A percentile compares a stretch with the other conserved stretches of the same genome.
Conservation (phyloP, 2,329 filamentous ascomycete species). For the Fusarium sp. region DNA sequence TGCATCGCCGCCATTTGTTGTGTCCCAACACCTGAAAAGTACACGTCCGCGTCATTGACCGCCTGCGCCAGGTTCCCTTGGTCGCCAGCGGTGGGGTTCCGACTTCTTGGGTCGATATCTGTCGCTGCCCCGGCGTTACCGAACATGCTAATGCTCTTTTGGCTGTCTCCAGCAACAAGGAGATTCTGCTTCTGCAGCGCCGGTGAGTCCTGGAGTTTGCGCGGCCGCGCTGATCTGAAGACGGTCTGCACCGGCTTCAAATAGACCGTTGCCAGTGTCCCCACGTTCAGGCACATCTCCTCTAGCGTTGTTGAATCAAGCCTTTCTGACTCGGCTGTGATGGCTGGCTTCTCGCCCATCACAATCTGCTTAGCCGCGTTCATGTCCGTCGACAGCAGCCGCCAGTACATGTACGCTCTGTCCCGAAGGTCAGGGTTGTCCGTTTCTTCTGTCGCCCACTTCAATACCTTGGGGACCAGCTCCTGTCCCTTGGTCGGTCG, state of each 20-base stretch:
- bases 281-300: conserved; percentile 96
- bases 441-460: conserved; percentile 99
- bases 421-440: conserved; percentile 97
- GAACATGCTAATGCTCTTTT: conserved; percentile 69
- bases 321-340: conserved; percentile 95
- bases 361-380: conserved; percentile 85
- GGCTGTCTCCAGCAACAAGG: conserved; percentile 60
- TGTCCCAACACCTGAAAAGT: conserved; percentile 81
- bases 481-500: conserved; percentile 93
- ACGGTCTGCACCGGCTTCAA: conserved; percentile 97
- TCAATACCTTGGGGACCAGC: conserved; percentile 91
- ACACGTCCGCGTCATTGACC: conserved; percentile 85
- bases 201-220: conserved; percentile 81
- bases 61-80: conserved; percentile 70
- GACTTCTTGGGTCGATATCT: conserved; percentile 58
- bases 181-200: conserved; percentile 80
- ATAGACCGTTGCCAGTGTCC: conserved; percentile 95
- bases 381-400: conserved; percentile 90
- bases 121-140: conserved; percentile 62
- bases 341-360: conserved; percentile 97
- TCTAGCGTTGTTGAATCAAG: conserved; percentile 90
- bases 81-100: conserved; percentile 40
- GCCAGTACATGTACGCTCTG: conserved; percentile 99
- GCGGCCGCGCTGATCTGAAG: conserved; percentile 86
- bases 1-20: conserved; percentile 78